Evolutionary conservation across 139 green algal species (phyloP), one percentile per base, ranked within the genome.

Genomic region (Tetraselmis striata): DNA sequence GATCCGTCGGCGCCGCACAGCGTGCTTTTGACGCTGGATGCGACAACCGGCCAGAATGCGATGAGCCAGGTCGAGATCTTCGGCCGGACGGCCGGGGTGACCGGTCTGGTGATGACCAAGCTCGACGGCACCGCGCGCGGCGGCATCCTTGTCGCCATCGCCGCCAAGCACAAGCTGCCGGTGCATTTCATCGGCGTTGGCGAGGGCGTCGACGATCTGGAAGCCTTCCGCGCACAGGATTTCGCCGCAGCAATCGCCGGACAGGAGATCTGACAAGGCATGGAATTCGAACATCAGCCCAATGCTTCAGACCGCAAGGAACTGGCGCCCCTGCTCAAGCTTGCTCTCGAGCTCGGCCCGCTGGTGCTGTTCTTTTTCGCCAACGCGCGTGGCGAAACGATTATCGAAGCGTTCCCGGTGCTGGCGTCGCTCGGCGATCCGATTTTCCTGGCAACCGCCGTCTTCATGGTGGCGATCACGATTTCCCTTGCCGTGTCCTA

Each of bases 41-140:
- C 28, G 28, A 81, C 30, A 2, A 81, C 30, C 18, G 78, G 78
- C 30, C 78, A 67, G 78, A 81, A 81, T 28, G 31, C 31, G 78
- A 30, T 81, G 11, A 75, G 28, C 30, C 78, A 81, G 78, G 78
- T 29, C 79, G 30, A 74, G 30, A 74, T 32, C 18, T 82, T 82
- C 58, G 59, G 59, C 79, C 18, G 77, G 28, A 29, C 30, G 28
- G 28, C 32, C 30, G 78, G 78, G 18, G 32, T 81, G n/a, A 81
- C 78, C 2, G 78, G 78, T 2, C 30, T 81, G 18, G 78, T 81
- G 26, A n/a, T 81, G 28, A 81, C 78, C 30, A 81, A 81, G 27
- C 78, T 81, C 27, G 78, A 81, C 23, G 78, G 78, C 22, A 81
- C 78, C 2, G 78, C 78, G 29, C 30, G 78, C 28, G 78, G 78